A percentile compares a stretch with the other conserved stretches of the same genome.
These are phyloP conservation scores for Botrytis porri DNA, from an alignment of 2,329 filamentous ascomycete genomes.

Conservation along the genomic window DNA sequence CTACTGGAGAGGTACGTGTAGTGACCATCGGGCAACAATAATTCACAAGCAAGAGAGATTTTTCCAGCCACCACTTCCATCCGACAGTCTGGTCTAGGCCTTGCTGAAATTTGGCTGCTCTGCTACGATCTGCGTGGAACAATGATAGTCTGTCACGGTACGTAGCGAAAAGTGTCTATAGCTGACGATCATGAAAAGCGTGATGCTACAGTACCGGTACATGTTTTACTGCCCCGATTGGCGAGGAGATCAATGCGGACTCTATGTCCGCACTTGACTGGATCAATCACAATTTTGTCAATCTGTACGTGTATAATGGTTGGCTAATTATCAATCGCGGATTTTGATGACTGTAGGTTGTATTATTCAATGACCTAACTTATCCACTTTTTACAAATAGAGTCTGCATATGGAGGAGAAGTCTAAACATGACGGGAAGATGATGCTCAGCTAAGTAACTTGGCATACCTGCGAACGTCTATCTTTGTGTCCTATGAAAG, in stretches of 20 bases:
- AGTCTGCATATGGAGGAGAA: background rate
- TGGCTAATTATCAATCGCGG: background rate
- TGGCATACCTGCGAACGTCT: background rate
- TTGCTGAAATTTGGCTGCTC: background rate
- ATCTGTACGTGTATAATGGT: background rate
- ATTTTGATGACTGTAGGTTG: background rate
- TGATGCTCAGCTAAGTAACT: background rate
- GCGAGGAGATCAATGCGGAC: background rate
- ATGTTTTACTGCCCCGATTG: background rate
- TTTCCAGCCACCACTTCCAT: conserved; percentile 17
- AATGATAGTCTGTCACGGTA: conserved; percentile 2
- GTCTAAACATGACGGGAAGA: background rate
- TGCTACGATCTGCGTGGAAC: conserved; percentile 15
- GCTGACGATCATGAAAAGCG: conserved; percentile 27
- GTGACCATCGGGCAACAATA: background rate
- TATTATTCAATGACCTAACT: too few relatives aligned
- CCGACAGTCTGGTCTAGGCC: conserved; percentile 28
- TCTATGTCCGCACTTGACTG: background rate
- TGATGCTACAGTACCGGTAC: conserved; percentile 11
- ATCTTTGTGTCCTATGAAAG: background rate
- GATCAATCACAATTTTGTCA: background rate
- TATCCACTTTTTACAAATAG: background rate
- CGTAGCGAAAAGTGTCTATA: conserved; percentile 27
- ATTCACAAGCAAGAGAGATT: background rate
- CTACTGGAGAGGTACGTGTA: background rate